Evolutionary conservation across 1,284 basidiomycete species (phyloP).

Genomic region (Tetrapyrgos nigripes): DNA sequence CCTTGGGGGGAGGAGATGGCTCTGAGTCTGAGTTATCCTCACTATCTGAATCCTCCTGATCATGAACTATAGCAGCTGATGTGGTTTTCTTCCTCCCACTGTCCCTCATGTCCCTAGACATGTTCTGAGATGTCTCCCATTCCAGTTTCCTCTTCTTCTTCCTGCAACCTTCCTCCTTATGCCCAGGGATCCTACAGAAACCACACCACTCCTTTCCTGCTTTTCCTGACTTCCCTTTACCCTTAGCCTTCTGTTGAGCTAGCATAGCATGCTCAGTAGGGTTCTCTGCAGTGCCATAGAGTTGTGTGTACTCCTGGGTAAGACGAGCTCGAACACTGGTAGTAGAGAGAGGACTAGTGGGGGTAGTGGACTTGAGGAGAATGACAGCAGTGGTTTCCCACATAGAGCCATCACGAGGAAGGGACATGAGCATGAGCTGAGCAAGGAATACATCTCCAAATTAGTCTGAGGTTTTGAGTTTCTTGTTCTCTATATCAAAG

Average conservation of each 20-base stretch:
- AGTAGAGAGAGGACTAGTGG: neutral
- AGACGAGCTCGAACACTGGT: neutral
- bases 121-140: too few relatives aligned
- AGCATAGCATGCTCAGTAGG: neutral
- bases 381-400: neutral
- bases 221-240: neutral
- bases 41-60: neutral
- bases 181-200: neutral
- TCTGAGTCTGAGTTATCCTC: neutral
- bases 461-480: neutral
- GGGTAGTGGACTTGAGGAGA: neutral
- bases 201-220: too few relatives aligned
- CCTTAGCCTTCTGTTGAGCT: neutral
- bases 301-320: neutral
- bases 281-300: neutral
- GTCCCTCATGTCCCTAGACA: neutral
- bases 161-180: neutral
- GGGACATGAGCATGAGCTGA: constrained; percentile 6
- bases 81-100: neutral
- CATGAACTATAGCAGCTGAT: neutral
- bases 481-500: too few relatives aligned
- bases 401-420: neutral
- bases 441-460: neutral
- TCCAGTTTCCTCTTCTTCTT: neutral
- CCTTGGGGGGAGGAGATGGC: neutral